Evolutionary conservation across 345 rosid genomes (phyloP), one percentile per base, ranked within the genome.

Genomic region (Erodium maritimum): DNA sequence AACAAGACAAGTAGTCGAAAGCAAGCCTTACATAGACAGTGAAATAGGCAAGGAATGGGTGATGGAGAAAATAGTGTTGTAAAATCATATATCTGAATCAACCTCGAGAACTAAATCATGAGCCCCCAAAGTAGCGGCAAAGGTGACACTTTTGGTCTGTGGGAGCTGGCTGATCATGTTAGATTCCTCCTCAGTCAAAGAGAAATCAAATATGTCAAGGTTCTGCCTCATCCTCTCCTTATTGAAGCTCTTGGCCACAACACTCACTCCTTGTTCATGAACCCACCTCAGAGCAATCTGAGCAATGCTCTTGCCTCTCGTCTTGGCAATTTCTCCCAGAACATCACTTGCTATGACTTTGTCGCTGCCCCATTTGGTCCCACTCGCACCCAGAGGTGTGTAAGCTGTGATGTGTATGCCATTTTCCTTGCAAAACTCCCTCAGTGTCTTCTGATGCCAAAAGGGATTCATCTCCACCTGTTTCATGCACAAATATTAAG

Each of bases 151-250:
- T 67, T 61, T 68, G n/a, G 21, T 48, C 61, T 73, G 77, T 19
- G 73, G 77, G 52, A 73, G 67, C 33, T 56, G 55, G 51, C 51
- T 17, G 19, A 73, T 73, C 37, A 57, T 59, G 0, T 21, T 14
- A 2, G 37, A 52, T 19, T 73, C 77, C 19, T 69, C 68, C 2
- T 59, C 23, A 23, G 53, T 65, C 22, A 68, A 56, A 1, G 60
- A 58, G 61, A 63, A 73, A 19, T 62, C 59, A 21, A 77, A 65
- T 23, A 77, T 67, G 1, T 68, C 54, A 17, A 77, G 67, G 64
- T 77, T 77, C 18, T 70, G 59, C 24, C 54, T 62, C 77, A 73
- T 73, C 54, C 81, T 67, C 57, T 67, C 59, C 45, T 65, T 66
- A 65, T 75, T 60, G 64, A 23, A 68, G 67, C 76, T 75, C 58